A percentile compares a stretch with the other conserved stretches of the same genome.
These are phyloP conservation scores for Fusarium cyanostomum DNA, from an alignment of 2,329 filamentous ascomycete species.

Conservation along the genomic window DNA sequence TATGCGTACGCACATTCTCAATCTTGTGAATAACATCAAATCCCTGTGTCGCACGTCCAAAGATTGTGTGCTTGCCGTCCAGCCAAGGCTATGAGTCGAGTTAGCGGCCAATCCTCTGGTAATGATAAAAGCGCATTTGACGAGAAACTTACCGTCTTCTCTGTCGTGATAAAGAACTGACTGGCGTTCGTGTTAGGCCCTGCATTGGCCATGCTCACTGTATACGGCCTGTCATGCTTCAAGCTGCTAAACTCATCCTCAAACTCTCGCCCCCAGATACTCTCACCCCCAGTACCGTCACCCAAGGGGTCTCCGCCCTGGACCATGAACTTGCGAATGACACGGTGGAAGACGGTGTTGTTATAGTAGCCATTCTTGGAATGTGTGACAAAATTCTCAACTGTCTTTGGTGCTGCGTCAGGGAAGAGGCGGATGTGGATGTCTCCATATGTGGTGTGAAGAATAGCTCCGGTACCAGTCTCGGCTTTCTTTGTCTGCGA, in stretches of 20 bases:
- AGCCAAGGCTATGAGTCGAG: conserved; percentile 76
- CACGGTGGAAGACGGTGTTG: conserved; percentile 94
- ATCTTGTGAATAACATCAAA: conserved; percentile 96
- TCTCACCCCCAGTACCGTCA: conserved; percentile 87
- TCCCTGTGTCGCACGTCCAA: conserved; percentile 88
- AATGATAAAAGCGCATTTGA: not conserved
- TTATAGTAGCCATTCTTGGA: conserved; percentile 94
- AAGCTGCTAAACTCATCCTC: conserved; percentile 92
- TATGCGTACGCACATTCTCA: conserved; percentile 85
- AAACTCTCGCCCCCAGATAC: conserved; percentile 94
- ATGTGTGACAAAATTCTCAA: conserved; percentile 97
- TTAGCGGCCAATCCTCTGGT: not conserved
- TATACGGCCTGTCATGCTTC: conserved; percentile 96
- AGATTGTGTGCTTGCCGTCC: conserved; percentile 95
- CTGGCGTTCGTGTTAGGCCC: conserved; percentile 94
- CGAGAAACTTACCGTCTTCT: conserved; percentile 77
- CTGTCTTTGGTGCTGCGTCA: conserved; percentile 89
- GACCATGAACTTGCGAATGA: conserved; percentile 99
- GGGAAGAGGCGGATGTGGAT: conserved; percentile 94
- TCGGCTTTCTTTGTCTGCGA: conserved; percentile 68
- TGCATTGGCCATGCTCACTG: conserved; percentile 96
- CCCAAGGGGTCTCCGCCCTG: conserved; percentile 95
- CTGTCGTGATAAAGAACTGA: conserved; percentile 98
- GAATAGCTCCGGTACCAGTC: conserved; percentile 79
- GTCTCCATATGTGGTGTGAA: conserved; percentile 95